phyloP scores from a whole-genome alignment of 2,329 filamentous ascomycete genomes.

The Sporothrix brunneoviolacea region DNA sequence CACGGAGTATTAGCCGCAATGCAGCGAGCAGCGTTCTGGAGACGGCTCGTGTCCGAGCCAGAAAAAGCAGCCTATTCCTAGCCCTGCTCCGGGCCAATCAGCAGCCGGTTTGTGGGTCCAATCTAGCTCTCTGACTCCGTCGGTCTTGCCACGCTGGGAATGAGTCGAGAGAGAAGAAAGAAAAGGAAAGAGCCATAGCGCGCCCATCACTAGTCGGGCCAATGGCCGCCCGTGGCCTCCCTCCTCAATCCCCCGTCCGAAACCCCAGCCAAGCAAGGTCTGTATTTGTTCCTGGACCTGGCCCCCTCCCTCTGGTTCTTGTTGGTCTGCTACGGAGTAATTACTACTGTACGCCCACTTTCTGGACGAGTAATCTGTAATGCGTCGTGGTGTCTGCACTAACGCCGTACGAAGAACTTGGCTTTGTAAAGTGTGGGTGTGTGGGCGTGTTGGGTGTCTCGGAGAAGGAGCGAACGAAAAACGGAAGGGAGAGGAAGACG shows the following conservation, averaged over 20 bases:
- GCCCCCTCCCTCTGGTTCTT: not conserved
- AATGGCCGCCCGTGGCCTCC: conserved; percentile 11
- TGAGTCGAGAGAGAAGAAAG: conserved; percentile 4
- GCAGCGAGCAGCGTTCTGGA: too few species aligned
- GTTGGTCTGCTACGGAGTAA: not conserved
- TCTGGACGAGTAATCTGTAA: too few species aligned
- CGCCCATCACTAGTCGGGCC: conserved; percentile 3
- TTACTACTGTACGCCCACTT: too few species aligned
- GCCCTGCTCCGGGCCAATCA: conserved; percentile 5
- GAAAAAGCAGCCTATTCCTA: too few species aligned
- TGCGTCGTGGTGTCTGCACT: too few species aligned
- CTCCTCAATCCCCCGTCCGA: conserved; percentile 17
- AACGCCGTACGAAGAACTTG: too few species aligned
- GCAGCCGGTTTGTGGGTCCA: not conserved
- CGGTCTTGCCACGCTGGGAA: conserved; percentile 1
- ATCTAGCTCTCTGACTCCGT: conserved; percentile 6
- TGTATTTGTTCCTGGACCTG: conserved; percentile 4
- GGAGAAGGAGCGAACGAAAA: too few species aligned
- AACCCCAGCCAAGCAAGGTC: conserved; percentile 17
- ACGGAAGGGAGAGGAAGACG: too few species aligned
- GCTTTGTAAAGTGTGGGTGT: too few species aligned
- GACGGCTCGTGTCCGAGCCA: too few species aligned
- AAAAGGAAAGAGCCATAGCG: conserved; percentile 1
- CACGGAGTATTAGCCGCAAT: too few species aligned
- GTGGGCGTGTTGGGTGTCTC: too few species aligned